Evolutionary conservation across 768 basidiomycete genomes (phyloP).

Genomic region (Calocybe cyanea): DNA sequence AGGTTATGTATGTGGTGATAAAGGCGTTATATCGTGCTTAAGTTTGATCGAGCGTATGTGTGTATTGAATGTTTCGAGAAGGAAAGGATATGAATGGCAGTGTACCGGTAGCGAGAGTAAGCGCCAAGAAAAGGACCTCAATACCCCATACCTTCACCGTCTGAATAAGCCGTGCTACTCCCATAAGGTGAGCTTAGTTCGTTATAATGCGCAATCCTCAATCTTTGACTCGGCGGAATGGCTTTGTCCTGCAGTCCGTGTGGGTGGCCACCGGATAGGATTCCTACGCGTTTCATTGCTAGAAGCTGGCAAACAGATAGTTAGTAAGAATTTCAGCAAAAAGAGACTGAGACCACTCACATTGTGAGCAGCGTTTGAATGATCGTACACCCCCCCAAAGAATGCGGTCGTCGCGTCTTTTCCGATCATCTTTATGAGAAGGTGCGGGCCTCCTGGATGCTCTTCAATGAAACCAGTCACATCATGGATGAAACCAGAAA

Average conservation of each 20-base stretch:
- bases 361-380: constrained; percentile 86
- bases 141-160: constrained; percentile 46
- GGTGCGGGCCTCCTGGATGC: constrained; percentile 87
- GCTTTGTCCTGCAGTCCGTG: constrained; percentile 57
- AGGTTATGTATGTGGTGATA: too few species aligned
- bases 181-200: constrained; percentile 53
- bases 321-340: neutral
- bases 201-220: constrained; percentile 63
- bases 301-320: constrained; percentile 36
- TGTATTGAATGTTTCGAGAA: too few species aligned
- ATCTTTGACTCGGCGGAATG: constrained; percentile 70
- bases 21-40: too few species aligned
- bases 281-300: constrained; percentile 64
- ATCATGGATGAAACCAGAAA: constrained; percentile 94
- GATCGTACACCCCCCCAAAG: constrained; percentile 89
- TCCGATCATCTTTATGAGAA: constrained; percentile 81
- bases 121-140: constrained; percentile 2
- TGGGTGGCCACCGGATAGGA: constrained; percentile 57
- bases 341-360: constrained; percentile 33
- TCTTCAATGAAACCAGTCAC: constrained; percentile 81
- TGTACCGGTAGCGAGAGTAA: neutral
- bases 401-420: constrained; percentile 92
- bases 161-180: constrained; percentile 54
- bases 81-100: too few species aligned
- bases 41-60: too few species aligned